These are phyloP conservation scores for Massospora cicadina DNA, from an alignment of 371 early-diverging fungal genomes.

Conservation along the genomic window DNA sequence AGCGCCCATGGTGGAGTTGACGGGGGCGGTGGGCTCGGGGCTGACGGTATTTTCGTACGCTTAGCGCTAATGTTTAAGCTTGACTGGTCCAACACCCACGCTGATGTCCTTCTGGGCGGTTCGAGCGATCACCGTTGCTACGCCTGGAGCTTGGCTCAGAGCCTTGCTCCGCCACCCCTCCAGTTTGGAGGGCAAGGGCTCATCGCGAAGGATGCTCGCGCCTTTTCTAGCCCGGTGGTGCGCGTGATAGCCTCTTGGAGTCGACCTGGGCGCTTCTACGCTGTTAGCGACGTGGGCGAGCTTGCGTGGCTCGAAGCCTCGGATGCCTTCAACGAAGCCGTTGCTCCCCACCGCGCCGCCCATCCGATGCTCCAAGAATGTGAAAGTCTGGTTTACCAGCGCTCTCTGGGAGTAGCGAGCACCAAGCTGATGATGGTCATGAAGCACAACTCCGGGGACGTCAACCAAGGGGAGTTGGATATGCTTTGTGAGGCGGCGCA, in stretches of 20 bases:
- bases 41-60: not conserved
- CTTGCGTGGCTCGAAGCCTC: not conserved
- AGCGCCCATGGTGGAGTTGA: not conserved
- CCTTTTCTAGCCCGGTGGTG: not conserved
- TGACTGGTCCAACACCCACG: constrained; percentile 7
- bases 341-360: not conserved
- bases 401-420: not conserved
- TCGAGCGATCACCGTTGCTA: not conserved
- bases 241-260: not conserved
- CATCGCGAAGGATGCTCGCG: not conserved
- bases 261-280: not conserved
- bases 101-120: not conserved
- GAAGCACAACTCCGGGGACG: not conserved
- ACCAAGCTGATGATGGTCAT: not conserved
- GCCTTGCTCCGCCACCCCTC: not conserved
- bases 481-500: not conserved
- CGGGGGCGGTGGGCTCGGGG: not conserved
- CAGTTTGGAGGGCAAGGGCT: constrained; percentile 1
- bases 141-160: not conserved
- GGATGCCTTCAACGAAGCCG: not conserved
- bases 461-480: not conserved
- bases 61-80: not conserved
- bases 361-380: not conserved
- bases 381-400: not conserved
- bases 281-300: constrained; percentile 3